Evolutionary conservation across 106 monocot genomes (phyloP).

Genomic region (Apostasia ramifera): DNA sequence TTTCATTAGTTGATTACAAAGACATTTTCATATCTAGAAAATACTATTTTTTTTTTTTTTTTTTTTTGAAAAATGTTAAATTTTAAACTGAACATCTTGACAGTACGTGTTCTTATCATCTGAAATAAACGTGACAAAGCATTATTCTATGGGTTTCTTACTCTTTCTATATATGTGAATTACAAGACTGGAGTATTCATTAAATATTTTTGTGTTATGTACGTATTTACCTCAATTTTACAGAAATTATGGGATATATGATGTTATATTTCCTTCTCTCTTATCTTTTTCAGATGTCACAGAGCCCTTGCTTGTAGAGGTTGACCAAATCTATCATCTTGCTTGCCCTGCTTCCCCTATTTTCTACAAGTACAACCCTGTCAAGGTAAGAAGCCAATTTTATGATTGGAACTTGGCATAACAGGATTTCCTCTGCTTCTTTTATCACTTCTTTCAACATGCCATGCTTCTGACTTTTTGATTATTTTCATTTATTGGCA

Average conservation of each 20-base stretch:
- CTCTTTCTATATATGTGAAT: background rate
- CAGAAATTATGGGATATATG: too few relatives aligned
- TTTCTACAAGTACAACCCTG: conserved; percentile 61
- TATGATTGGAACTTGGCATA: background rate
- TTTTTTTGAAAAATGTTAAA: too few relatives aligned
- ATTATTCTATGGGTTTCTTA: background rate
- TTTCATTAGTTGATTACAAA: too few relatives aligned
- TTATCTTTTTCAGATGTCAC: conserved; percentile 11
- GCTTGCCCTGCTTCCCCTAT: conserved; percentile 74
- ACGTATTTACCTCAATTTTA: background rate
- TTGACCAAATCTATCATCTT: conserved; percentile 73
- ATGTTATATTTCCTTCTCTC: background rate
- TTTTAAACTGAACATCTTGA: background rate
- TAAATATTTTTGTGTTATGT: background rate
- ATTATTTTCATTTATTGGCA: background rate
- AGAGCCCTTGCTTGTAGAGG: conserved; percentile 45
- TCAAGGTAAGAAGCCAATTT: conserved; percentile 9
- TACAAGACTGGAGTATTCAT: too few relatives aligned
- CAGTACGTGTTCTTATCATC: background rate
- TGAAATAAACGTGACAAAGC: background rate
- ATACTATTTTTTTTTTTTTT: too few relatives aligned
- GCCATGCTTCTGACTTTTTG: conserved; percentile 21
- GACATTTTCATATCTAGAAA: too few relatives aligned
- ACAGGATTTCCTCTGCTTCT: background rate
- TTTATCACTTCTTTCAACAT: background rate